Conservation (phyloP, 495 filamentous ascomycete genomes). For the Aspergillus ellipticus region DNA sequence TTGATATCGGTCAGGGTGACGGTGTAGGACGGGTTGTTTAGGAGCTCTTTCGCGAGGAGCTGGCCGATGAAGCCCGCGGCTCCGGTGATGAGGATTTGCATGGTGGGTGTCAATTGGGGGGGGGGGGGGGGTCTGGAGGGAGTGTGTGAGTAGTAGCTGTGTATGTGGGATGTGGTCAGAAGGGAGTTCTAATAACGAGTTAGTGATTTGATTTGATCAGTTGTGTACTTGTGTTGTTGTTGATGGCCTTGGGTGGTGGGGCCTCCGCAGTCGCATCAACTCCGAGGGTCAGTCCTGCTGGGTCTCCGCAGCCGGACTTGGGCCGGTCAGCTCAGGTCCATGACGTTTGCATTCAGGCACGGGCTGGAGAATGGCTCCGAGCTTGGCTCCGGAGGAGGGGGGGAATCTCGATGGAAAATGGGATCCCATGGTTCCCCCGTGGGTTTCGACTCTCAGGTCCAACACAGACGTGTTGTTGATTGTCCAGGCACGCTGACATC, state of each 20-base stretch:
- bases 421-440: too few species aligned
- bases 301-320: conserved; percentile 6
- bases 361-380: not conserved
- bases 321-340: not conserved
- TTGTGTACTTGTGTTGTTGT: too few species aligned
- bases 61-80: conserved; percentile 68
- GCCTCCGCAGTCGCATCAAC: conserved; percentile 15
- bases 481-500: too few species aligned
- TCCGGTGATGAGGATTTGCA: conserved; percentile 66
- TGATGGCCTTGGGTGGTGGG: too few species aligned
- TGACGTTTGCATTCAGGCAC: not conserved
- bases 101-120: conserved; percentile 18
- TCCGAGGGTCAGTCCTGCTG: not conserved
- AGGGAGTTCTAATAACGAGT: too few species aligned
- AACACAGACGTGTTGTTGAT: too few species aligned
- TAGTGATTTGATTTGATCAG: too few species aligned
- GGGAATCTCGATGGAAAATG: too few species aligned
- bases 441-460: too few species aligned
- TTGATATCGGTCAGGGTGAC: conserved; percentile 60
- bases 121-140: not conserved
- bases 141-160: too few species aligned
- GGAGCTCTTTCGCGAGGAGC: conserved; percentile 56
- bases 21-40: conserved; percentile 51
- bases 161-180: too few species aligned
- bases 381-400: too few species aligned